Base-by-base conservation (phyloP, 768 basidiomycete genomes). In the Lentinula sp. region DNA sequence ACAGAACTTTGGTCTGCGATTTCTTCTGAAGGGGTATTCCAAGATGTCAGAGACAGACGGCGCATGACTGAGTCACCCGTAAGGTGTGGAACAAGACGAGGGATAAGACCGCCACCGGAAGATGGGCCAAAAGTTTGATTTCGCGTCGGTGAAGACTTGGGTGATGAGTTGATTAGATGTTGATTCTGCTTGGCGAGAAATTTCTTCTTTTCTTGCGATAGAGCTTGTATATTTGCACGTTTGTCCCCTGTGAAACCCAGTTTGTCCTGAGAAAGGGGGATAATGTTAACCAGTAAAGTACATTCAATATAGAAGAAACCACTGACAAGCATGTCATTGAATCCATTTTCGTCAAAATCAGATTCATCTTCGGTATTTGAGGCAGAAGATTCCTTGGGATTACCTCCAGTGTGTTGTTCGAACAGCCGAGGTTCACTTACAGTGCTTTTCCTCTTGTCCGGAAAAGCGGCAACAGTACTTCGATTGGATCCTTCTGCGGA, bases 1-100 rank as follows among this genome's bases (percentile, higher is more conserved):
- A 60, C 59, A 45, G 65, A 43, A 57, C 39, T 7, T 72, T 68
- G 8, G 23, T 71, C 72, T 6, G 73, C 61, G 3, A 74, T 65
- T 3, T 73, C 67, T 15, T 69, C 68, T 13, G 79, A 70, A 41
- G 79, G 70, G 8, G 5, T 39, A 39, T 66, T 67, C 88, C 90
- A 90, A 2, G 81, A 81, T 7, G 81, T 71, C 0, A 87, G 76
- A 0, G 88, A 91, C 52, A 88, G 81, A 16, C 90, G 83, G 59
- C 82, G 85, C 69, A 91, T 83, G 15, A 89, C 65, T 39, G 83
- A 74, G n/a, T 88, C 88, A 8, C 90, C 88, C n/a, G 88, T 88
- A 2, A 90, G 72, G 63, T 91, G 90, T 28, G 90, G 89, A 39
- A 85, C 82, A 8, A 92, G 77, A 28, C 82, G 82, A 52, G 88